Percentiles rank a stretch among this genome's conserved stretches.
These are phyloP conservation scores for Podaxis sp. DNA, from an alignment of 768 basidiomycete genomes.

Conservation along the genomic window DNA sequence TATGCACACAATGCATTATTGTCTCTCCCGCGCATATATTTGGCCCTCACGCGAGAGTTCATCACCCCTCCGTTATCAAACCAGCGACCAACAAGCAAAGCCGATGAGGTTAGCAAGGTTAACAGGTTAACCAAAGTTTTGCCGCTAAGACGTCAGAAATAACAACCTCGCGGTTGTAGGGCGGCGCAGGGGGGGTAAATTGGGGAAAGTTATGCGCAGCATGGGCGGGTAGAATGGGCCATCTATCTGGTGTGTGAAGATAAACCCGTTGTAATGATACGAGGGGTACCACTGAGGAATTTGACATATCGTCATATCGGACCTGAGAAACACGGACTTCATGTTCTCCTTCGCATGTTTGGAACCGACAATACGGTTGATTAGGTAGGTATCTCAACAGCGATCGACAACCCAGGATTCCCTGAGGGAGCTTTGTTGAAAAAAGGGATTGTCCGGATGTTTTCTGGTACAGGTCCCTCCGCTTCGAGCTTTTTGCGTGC, in stretches of 20 bases:
- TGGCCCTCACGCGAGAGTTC: not conserved
- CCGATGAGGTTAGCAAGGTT: not conserved
- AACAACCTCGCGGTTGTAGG: conserved; percentile 2
- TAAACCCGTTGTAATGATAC: not conserved
- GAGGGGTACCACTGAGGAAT: not conserved
- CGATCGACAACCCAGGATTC: conserved; percentile 32
- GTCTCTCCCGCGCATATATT: not conserved
- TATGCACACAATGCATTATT: not conserved
- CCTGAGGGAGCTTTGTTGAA: conserved; percentile 49
- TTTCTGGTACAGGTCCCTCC: conserved; percentile 59
- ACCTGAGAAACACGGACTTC: not conserved
- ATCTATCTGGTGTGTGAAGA: conserved; percentile 2
- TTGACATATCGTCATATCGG: not conserved
- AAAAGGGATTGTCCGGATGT: conserved; percentile 75
- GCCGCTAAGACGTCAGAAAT: not conserved
- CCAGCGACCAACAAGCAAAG: not conserved
- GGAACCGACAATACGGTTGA: conserved; percentile 1
- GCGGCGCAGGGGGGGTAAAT: not conserved
- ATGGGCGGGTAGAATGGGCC: not conserved
- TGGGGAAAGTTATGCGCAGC: not conserved
- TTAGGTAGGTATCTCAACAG: conserved; percentile 40
- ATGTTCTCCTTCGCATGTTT: not conserved
- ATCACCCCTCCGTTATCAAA: not conserved
- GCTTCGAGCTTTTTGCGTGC: conserved; percentile 62
- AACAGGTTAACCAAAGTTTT: not conserved